A percentile compares a stretch with the other conserved stretches of the same genome.
Evolutionary conservation across 305 asterid genomes (phyloP).

Genomic region (Fraxinus latifolia): DNA sequence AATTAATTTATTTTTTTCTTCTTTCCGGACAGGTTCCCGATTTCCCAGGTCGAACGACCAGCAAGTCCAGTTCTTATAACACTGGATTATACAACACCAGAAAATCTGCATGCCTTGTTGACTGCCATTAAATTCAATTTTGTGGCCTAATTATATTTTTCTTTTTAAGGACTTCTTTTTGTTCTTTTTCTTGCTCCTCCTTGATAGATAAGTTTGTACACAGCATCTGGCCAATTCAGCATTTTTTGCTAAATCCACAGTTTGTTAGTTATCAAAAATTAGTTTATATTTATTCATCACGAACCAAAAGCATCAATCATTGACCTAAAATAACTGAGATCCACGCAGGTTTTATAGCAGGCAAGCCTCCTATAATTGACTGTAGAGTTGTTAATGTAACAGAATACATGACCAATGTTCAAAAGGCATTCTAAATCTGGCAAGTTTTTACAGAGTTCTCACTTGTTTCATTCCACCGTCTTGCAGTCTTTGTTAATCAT

Average conservation of each 20-base stretch:
- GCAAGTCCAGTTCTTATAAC: background rate
- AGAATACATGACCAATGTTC: background rate
- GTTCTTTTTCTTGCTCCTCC: background rate
- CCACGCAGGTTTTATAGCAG: background rate
- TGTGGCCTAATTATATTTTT: background rate
- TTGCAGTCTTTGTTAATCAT: background rate
- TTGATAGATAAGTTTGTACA: background rate
- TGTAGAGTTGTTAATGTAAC: background rate
- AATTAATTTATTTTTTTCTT: background rate
- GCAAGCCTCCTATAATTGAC: background rate
- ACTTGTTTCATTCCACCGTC: background rate
- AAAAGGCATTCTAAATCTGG: background rate
- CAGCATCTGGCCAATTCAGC: background rate
- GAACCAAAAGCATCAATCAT: background rate
- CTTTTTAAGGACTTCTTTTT: background rate
- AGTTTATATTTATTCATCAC: background rate
- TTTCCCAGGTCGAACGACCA: background rate
- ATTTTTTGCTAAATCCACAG: background rate
- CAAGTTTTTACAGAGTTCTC: background rate
- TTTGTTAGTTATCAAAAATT: background rate
- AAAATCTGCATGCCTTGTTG: background rate
- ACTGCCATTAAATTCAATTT: background rate
- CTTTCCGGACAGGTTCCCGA: background rate
- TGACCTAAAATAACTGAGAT: background rate
- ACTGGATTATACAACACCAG: background rate